Conservation (phyloP, 169 alveolate genomes). For the Eimeria maxima region DNA sequence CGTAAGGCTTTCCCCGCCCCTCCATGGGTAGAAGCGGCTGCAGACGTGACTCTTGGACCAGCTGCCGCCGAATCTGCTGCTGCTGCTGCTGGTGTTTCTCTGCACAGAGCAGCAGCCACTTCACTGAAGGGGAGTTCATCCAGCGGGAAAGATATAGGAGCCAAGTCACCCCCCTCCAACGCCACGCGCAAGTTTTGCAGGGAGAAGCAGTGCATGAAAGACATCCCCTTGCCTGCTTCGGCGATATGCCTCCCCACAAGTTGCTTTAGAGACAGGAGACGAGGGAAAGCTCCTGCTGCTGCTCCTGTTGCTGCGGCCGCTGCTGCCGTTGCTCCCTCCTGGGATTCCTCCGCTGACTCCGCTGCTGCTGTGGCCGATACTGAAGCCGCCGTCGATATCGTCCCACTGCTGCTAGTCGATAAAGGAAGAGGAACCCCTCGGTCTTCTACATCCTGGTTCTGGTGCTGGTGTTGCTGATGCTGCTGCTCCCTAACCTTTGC, state of each 20-base stretch:
- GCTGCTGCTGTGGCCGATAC: constrained; percentile 10
- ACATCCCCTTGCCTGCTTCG: constrained; percentile 42
- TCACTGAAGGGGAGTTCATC: background rate
- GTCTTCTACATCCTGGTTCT: background rate
- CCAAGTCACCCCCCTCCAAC: background rate
- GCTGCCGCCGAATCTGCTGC: constrained; percentile 34
- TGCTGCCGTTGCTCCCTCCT: background rate
- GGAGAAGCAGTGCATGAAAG: constrained; percentile 52
- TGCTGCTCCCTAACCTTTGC: background rate
- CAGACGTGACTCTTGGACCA: background rate
- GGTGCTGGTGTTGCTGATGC: constrained; percentile 26
- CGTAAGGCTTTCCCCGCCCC: background rate
- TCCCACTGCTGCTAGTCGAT: background rate
- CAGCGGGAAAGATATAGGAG: background rate
- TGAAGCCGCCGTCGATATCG: background rate
- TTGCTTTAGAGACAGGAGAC: constrained; percentile 26
- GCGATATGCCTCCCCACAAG: constrained; percentile 60
- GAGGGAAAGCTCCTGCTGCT: constrained; percentile 23
- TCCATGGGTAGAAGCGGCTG: background rate
- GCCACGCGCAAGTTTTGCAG: background rate
- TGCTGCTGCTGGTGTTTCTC: background rate
- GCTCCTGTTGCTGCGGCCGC: background rate
- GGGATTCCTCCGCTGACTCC: background rate
- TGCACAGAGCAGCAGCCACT: constrained; percentile 46
- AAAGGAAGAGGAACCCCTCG: background rate